A percentile compares a stretch with the other conserved stretches of the same genome.
These are phyloP conservation scores for Oryza longistaminata DNA, from an alignment of 176 grass and related monocot genomes.

Conservation along the genomic window DNA sequence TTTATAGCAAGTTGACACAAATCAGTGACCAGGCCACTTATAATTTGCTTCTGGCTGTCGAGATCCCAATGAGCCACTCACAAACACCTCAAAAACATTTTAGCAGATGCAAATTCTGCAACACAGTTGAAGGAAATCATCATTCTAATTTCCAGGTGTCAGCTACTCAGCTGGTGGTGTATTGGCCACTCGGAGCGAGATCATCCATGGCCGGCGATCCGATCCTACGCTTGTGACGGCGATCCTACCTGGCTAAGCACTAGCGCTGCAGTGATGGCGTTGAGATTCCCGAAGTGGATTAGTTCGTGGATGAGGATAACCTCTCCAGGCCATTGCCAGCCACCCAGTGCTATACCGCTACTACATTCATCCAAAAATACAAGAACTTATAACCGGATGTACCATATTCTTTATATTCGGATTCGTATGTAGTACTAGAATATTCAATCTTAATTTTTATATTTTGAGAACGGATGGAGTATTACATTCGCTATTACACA, in stretches of 20 bases:
- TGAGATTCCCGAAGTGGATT: background rate
- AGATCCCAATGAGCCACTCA: background rate
- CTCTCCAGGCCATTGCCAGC: background rate
- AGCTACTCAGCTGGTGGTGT: too few species aligned
- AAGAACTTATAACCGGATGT: too few species aligned
- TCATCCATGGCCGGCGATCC: background rate
- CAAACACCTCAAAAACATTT: background rate
- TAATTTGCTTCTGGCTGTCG: slow-evolving; percentile 23
- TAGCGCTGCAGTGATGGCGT: background rate
- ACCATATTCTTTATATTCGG: too few species aligned
- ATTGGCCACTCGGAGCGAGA: too few species aligned
- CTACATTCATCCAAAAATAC: too few species aligned
- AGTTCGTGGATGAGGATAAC: background rate
- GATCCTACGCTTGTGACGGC: background rate
- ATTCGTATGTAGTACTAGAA: too few species aligned
- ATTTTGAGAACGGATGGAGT: too few species aligned
- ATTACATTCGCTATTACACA: too few species aligned
- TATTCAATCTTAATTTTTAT: too few species aligned
- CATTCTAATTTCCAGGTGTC: too few species aligned
- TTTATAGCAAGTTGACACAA: background rate
- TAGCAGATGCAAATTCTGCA: background rate
- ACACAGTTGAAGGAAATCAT: background rate
- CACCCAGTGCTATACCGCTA: background rate
- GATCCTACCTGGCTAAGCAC: background rate
- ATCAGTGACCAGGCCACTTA: background rate